These are phyloP conservation scores for Oehlia diaphana DNA, from an alignment of 192 early-diverging fungal species.

Conservation along the genomic window DNA sequence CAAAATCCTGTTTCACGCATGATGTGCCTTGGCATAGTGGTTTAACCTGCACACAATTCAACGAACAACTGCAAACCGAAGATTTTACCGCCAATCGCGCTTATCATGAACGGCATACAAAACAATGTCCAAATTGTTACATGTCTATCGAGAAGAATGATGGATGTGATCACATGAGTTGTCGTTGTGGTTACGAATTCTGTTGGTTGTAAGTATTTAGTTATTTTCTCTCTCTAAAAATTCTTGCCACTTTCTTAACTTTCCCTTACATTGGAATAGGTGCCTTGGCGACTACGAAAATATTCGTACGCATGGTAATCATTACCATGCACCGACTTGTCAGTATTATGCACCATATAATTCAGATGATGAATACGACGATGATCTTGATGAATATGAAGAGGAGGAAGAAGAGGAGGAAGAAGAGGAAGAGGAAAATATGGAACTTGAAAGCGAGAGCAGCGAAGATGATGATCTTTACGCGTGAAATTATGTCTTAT, in stretches of 20 bases:
- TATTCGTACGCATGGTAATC: slow-evolving; percentile 23
- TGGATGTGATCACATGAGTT: slow-evolving; percentile 26
- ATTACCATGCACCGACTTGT: slow-evolving; percentile 18
- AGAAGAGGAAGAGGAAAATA: background rate
- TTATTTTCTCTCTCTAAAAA: background rate
- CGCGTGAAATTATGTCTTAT: too few relatives aligned
- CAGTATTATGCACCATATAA: slow-evolving; percentile 23
- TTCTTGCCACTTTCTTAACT: background rate
- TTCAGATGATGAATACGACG: slow-evolving; percentile 2
- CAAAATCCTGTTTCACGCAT: slow-evolving; percentile 25
- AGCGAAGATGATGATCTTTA: background rate
- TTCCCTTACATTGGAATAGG: slow-evolving; percentile 11
- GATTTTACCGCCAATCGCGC: slow-evolving; percentile 16
- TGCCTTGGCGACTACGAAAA: slow-evolving; percentile 15
- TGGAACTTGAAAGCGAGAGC: background rate
- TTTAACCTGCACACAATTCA: slow-evolving; percentile 7
- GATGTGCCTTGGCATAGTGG: slow-evolving; percentile 22
- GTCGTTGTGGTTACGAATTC: slow-evolving; percentile 23
- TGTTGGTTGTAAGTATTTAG: slow-evolving; percentile 27
- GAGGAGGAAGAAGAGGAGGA: background rate
- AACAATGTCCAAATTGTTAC: slow-evolving; percentile 16
- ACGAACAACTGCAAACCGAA: background rate
- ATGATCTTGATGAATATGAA: background rate
- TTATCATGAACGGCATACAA: slow-evolving; percentile 24
- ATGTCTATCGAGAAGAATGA: slow-evolving; percentile 16